Evolutionary conservation across 1,139 yeast genomes (phyloP), one percentile per base, ranked within the genome.

Genomic region (Pichia sp.): DNA sequence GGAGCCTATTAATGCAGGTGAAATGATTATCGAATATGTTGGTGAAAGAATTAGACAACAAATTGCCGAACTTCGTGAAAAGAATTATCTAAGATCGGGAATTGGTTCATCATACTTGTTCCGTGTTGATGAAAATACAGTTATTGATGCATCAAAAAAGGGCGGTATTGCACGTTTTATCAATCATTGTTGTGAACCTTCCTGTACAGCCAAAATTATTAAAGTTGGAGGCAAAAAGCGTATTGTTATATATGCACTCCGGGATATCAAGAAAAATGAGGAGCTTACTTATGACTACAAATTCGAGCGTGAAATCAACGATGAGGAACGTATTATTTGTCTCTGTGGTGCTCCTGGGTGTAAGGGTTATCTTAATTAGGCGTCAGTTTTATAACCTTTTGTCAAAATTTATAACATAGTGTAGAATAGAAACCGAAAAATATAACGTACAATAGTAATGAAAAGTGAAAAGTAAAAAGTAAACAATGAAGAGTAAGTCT

Each of bases 1-100:
- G 64, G 98, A 93, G 64, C 96, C 96, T 1, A 93, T 93, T 63
- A 87, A 90, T 16, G 95, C 95, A 1, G 87, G 85, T 60, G 99
- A 93, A 69, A 93, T 93, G 97, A 91, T 93, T 62, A 93, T 95
- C 56, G 99, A 95, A 68, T 93, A 93, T 63, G 98, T 93, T n/a
- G 99, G 99, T 36, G 99, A 93, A 63, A 79, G 95, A 54, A 84
- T 95, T 38, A 76, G 99, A 55, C 97, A 91, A 64, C 96, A 90
- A 54, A 93, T 91, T 41, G 96, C 98, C 1, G 99, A 95, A 62
- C 81, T 88, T 62, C 77, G 99, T 49, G 99, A 95, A 66, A 83
- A 84, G 66, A 79, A 87, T 49, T 95, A 93, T 65, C 71, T 89
- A 57, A 81, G 87, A 59, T 87, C 95, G 0, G 99, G 99, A 30